Evolutionary conservation across 2,329 filamentous ascomycete species (phyloP).

Genomic region (Fonsecaea erecta): DNA sequence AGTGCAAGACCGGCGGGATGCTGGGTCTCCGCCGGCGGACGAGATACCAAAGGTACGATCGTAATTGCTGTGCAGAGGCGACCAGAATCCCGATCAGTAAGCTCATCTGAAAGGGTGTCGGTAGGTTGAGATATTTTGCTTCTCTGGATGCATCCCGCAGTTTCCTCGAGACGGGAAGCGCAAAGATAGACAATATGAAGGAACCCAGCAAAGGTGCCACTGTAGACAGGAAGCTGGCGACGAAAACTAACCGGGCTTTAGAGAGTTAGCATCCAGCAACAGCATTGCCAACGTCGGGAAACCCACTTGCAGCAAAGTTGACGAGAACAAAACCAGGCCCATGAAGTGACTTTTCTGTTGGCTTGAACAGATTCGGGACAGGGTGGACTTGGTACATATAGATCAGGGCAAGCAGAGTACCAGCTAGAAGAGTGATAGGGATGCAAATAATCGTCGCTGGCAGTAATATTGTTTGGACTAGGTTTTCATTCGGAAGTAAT

Average conservation of each 20-base stretch:
- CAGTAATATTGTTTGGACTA: slow-evolving; percentile 11
- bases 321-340: slow-evolving; percentile 20
- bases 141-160: slow-evolving; percentile 14
- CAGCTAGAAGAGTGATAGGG: slow-evolving; percentile 26
- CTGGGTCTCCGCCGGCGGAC: slow-evolving; percentile 11
- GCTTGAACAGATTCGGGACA: slow-evolving; percentile 1
- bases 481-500: not conserved
- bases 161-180: slow-evolving; percentile 14
- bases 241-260: slow-evolving; percentile 23
- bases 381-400: slow-evolving; percentile 20
- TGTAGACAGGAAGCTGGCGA: slow-evolving; percentile 26
- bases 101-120: slow-evolving; percentile 32
- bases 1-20: slow-evolving; percentile 21
- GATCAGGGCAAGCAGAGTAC: slow-evolving; percentile 18
- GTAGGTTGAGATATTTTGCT: slow-evolving; percentile 18
- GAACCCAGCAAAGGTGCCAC: slow-evolving; percentile 29
- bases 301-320: slow-evolving; percentile 30
- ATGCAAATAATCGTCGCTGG: slow-evolving; percentile 24
- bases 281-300: not conserved
- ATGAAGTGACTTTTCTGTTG: not conserved
- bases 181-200: slow-evolving; percentile 24
- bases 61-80: slow-evolving; percentile 28
- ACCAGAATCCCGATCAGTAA: slow-evolving; percentile 26
- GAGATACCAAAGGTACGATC: slow-evolving; percentile 26
- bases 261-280: not conserved